A percentile compares a stretch with the other conserved stretches of the same genome.
Conservation (phyloP, 805 yeast genomes). For the Metschnikowia lochheadii region DNA sequence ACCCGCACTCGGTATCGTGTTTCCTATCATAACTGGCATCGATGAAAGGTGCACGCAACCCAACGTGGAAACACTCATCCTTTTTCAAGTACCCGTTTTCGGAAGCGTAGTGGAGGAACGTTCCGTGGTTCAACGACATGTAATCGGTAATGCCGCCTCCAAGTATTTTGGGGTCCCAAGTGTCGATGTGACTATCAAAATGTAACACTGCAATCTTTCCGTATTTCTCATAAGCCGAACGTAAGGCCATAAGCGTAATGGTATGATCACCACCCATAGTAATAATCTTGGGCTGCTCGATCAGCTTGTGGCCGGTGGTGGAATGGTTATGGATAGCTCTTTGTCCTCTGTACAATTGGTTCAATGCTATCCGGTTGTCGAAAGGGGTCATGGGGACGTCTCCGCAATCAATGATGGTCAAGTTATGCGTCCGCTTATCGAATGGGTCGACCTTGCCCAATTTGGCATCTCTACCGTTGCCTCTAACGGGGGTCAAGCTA, state of each 20-base stretch:
- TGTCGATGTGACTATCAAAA: conserved; percentile 67
- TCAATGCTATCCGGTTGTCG: conserved; percentile 59
- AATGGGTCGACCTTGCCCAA: conserved; percentile 50
- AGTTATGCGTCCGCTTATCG: conserved; percentile 34
- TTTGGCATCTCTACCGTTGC: conserved; percentile 25
- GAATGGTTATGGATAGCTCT: conserved; percentile 43
- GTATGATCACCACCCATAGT: conserved; percentile 65
- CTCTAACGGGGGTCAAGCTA: conserved; percentile 35
- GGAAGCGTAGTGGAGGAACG: conserved; percentile 65
- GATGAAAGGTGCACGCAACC: conserved; percentile 60
- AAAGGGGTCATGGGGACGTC: conserved; percentile 68
- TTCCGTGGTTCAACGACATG: conserved; percentile 61
- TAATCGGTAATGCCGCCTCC: conserved; percentile 63
- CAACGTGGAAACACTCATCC: conserved; percentile 54
- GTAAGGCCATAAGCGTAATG: conserved; percentile 47
- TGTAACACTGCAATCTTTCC: conserved; percentile 52
- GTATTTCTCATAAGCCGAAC: conserved; percentile 46
- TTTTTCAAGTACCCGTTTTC: conserved; percentile 57
- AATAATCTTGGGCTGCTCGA: conserved; percentile 37
- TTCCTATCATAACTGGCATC: conserved; percentile 31
- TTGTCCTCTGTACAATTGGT: conserved; percentile 57
- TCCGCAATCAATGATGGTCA: conserved; percentile 52
- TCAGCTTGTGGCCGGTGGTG: conserved; percentile 13
- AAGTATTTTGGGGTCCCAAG: conserved; percentile 60
- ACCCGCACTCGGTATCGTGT: conserved; percentile 53